Evolutionary conservation across 345 rosid genomes (phyloP), one percentile per base, ranked within the genome.

Genomic region (Gossypium turneri): DNA sequence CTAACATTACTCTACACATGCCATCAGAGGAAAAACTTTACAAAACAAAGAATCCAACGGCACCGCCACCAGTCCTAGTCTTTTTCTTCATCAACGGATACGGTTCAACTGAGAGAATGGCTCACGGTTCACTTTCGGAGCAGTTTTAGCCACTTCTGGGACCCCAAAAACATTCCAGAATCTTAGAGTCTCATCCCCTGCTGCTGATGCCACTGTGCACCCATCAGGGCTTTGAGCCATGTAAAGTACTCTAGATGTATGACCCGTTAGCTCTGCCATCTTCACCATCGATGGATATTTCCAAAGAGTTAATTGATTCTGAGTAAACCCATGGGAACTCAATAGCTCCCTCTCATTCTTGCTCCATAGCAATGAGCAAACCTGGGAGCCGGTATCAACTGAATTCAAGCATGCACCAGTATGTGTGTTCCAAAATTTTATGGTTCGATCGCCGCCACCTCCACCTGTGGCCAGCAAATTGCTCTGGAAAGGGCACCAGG

Each of bases 181-280:
- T 59, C 88, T 77, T 19, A 87, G 74, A 17, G 90, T 89, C 76
- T 89, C 93, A 50, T 89, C 93, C 56, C 82, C 87, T 19, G 90
- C 93, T 9, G 88, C 93, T n/a, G 93, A 75, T 20, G 93, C 93
- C n/a, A 87, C 93, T 1, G 93, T 85, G 79, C 81, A 84, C 9
- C 92, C 90, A 81, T 88, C 90, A 12, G 92, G 90, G 72, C 90
- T 85, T 86, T 84, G 79, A 58, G 86, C 80, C 90, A 87, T 83
- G 77, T 74, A 85, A 22, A 87, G 83, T 0, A 86, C 90, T 73
- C 90, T 80, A 15, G 88, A 83, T 1, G 88, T 83, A 22, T 86
- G 88, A 1, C 87, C 85, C 12, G 53, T 79, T 47, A 84, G 83
- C 78, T 84, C 90, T 7, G 81, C 84, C 75, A 81, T 78, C 79